phyloP scores from a whole-genome alignment of 345 rosid species.

The Arabis alpina region DNA sequence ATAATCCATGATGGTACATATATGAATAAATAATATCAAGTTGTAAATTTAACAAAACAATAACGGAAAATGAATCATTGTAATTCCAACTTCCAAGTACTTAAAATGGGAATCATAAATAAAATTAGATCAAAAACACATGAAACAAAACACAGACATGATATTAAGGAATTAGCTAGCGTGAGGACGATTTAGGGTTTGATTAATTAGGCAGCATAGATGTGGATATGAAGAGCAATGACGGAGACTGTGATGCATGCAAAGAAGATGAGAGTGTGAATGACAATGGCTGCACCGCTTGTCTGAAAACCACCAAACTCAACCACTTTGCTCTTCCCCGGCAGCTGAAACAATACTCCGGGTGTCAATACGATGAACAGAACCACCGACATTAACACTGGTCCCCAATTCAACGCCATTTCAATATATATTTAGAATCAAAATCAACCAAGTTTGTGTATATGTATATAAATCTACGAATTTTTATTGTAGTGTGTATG shows the following conservation, averaged over 20 bases:
- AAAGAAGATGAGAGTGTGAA: constrained; percentile 51
- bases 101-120: constrained; percentile 9
- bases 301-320: constrained; percentile 61
- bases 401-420: constrained; percentile 69
- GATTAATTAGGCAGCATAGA: constrained; percentile 43
- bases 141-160: too few species aligned
- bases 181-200: neutral
- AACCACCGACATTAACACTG: constrained; percentile 62
- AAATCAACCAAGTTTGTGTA: constrained; percentile 9
- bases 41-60: neutral
- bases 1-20: neutral
- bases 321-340: constrained; percentile 52
- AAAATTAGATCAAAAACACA: too few species aligned
- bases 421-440: neutral
- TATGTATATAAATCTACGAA: neutral
- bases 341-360: constrained; percentile 69
- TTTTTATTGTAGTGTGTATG: neutral
- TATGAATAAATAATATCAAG: constrained; percentile 6
- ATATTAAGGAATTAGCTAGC: too few species aligned
- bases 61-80: neutral
- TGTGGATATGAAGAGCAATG: constrained; percentile 55
- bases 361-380: constrained; percentile 65
- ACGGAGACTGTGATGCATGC: constrained; percentile 52
- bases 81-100: constrained; percentile 2
- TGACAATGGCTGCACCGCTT: constrained; percentile 53